These are phyloP conservation scores for Theobroma cacao DNA, from an alignment of 345 rosid genomes.

Conservation along the genomic window DNA sequence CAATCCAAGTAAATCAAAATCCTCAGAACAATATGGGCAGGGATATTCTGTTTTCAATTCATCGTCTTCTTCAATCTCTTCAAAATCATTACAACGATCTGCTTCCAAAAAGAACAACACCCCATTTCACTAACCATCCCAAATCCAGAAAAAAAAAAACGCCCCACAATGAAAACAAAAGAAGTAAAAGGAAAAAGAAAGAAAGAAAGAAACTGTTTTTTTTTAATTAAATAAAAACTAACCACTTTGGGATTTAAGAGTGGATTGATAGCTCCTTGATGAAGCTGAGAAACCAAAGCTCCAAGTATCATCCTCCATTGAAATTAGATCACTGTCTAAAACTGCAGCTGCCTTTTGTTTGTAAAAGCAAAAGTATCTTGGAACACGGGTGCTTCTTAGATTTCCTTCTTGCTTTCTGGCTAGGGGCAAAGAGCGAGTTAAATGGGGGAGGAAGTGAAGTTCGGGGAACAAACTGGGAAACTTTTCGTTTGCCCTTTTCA, in stretches of 20 bases:
- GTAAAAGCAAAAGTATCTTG: slow-evolving; percentile 2
- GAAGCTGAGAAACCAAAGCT: slow-evolving; percentile 40
- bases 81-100: slow-evolving; percentile 40
- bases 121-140: background rate
- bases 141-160: background rate
- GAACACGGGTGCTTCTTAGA: background rate
- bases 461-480: slow-evolving; percentile 9
- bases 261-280: slow-evolving; percentile 36
- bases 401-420: background rate
- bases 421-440: background rate
- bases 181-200: background rate
- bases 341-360: background rate
- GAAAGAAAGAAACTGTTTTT: background rate
- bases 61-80: slow-evolving; percentile 54
- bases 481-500: background rate
- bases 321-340: slow-evolving; percentile 8
- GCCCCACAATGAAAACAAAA: background rate
- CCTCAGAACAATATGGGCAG: slow-evolving; percentile 69
- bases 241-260: slow-evolving; percentile 45
- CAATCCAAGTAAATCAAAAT: slow-evolving; percentile 50
- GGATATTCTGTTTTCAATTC: slow-evolving; percentile 47
- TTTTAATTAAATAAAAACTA: no score
- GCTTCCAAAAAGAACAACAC: slow-evolving; percentile 13
- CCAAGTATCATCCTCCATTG: slow-evolving; percentile 51
- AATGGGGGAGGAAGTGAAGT: background rate